Conservation (phyloP, 192 early-diverging fungal genomes). For the Chytriomyces hyalinus region DNA sequence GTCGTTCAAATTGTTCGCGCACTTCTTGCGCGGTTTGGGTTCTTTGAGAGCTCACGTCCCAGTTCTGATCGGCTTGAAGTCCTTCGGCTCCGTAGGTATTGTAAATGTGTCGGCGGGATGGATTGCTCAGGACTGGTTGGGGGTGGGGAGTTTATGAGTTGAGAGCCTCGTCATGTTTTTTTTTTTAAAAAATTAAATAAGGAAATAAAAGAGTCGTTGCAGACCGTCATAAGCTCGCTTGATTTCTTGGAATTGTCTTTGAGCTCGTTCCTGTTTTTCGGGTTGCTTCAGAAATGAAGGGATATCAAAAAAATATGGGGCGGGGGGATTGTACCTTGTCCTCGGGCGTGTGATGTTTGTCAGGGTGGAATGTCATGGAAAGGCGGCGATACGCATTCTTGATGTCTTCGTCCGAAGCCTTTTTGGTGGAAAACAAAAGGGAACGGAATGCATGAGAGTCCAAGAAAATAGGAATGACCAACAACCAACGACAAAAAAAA, state of each 20-base stretch:
- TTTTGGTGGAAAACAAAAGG: neutral
- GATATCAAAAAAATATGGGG: neutral
- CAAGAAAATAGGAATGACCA: neutral
- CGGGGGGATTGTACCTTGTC: constrained; percentile 43
- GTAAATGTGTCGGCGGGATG: constrained; percentile 60
- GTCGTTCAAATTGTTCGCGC: constrained; percentile 55
- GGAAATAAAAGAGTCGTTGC: constrained; percentile 3
- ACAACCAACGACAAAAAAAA: neutral
- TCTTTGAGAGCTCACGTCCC: constrained; percentile 52
- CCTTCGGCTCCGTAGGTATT: constrained; percentile 58
- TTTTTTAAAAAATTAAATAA: neutral
- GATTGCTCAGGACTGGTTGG: constrained; percentile 50
- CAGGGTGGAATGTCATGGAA: constrained; percentile 61
- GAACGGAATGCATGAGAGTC: neutral
- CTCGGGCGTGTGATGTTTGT: constrained; percentile 55
- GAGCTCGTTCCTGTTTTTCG: constrained; percentile 42
- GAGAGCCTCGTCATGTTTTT: no score
- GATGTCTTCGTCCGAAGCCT: constrained; percentile 60
- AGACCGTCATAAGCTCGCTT: constrained; percentile 57
- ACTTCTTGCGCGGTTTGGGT: constrained; percentile 37
- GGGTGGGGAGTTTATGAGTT: neutral
- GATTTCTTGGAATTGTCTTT: constrained; percentile 54
- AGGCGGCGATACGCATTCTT: constrained; percentile 57
- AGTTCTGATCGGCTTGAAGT: constrained; percentile 35
- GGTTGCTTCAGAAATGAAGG: constrained; percentile 8